Conservation (phyloP, 306 rosid genomes). For the Nissolia schottii region DNA sequence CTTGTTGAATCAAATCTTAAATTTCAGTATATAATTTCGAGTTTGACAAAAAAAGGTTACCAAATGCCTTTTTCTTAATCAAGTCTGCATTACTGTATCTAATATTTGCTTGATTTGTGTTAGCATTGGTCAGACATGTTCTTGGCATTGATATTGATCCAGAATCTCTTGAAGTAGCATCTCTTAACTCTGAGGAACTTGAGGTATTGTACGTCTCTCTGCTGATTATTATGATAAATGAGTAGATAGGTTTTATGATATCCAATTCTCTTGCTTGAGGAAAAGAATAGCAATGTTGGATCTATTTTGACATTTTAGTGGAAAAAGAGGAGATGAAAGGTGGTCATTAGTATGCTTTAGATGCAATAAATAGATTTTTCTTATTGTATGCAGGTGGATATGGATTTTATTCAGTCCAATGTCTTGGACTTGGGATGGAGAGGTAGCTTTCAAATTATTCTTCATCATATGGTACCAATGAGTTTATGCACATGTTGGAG, state of each 20-base stretch:
- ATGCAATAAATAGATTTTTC: neutral
- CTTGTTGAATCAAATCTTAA: constrained; percentile 1
- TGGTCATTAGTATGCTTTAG: neutral
- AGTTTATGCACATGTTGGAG: too few species aligned
- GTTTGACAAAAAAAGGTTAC: neutral
- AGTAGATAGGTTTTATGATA: constrained; percentile 10
- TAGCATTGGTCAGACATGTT: constrained; percentile 71
- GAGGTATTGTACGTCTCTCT: constrained; percentile 53
- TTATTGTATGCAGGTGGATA: constrained; percentile 63
- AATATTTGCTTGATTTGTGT: constrained; percentile 30
- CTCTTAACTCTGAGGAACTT: constrained; percentile 73
- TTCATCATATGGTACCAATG: too few species aligned
- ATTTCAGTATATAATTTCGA: neutral
- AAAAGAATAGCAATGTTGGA: neutral
- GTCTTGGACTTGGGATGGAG: constrained; percentile 59
- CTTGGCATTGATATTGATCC: constrained; percentile 84
- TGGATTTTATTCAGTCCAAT: constrained; percentile 69
- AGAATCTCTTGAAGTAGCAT: constrained; percentile 82
- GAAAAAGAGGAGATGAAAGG: neutral
- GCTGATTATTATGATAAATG: constrained; percentile 6
- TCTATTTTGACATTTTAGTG: constrained; percentile 10
- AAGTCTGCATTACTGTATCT: neutral
- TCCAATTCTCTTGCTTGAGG: neutral
- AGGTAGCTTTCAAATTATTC: too few species aligned
- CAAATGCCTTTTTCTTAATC: neutral